Conservation (phyloP, 371 early-diverging fungal genomes). For the Gilbertella persicaria region DNA sequence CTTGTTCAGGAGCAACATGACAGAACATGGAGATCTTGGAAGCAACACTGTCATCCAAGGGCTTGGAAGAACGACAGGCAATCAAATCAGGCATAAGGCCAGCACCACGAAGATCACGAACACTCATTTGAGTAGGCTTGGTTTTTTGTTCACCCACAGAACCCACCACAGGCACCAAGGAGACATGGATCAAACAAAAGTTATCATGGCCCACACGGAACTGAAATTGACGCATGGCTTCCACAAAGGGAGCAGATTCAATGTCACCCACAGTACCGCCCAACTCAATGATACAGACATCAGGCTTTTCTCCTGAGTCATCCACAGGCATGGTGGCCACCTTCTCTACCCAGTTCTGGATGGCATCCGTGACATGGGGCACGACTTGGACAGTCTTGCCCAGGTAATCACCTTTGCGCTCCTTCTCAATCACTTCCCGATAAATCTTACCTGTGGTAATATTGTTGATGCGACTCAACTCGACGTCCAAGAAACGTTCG, state of each 20-base stretch:
- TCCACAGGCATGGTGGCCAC: constrained; percentile 90
- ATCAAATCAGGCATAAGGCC: constrained; percentile 96
- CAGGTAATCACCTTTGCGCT: constrained; percentile 93
- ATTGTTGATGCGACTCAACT: constrained; percentile 93
- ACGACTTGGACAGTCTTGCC: constrained; percentile 99
- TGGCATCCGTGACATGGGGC: constrained; percentile 96
- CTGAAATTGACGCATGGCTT: constrained; percentile 99
- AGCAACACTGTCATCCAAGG: constrained; percentile 79
- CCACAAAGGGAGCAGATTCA: constrained; percentile 98
- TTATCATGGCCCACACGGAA: constrained; percentile 96
- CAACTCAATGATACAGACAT: constrained; percentile 98
- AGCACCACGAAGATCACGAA: constrained; percentile 93
- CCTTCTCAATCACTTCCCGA: constrained; percentile 89
- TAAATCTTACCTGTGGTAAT: constrained; percentile 99
- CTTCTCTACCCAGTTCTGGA: constrained; percentile 96
- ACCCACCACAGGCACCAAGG: constrained; percentile 97
- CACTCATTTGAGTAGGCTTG: constrained; percentile 96
- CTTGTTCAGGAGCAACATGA: constrained; percentile 89
- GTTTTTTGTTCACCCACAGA: constrained; percentile 99
- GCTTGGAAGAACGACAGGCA: constrained; percentile 90
- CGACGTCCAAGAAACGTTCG: constrained; percentile 96
- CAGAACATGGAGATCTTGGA: constrained; percentile 98
- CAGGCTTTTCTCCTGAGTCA: constrained; percentile 83
- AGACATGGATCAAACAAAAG: constrained; percentile 96
- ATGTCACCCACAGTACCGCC: constrained; percentile 99